Evolutionary conservation across 2,329 filamentous ascomycete genomes (phyloP), one percentile per base, ranked within the genome.

Genomic region (Phyllachora maydis): DNA sequence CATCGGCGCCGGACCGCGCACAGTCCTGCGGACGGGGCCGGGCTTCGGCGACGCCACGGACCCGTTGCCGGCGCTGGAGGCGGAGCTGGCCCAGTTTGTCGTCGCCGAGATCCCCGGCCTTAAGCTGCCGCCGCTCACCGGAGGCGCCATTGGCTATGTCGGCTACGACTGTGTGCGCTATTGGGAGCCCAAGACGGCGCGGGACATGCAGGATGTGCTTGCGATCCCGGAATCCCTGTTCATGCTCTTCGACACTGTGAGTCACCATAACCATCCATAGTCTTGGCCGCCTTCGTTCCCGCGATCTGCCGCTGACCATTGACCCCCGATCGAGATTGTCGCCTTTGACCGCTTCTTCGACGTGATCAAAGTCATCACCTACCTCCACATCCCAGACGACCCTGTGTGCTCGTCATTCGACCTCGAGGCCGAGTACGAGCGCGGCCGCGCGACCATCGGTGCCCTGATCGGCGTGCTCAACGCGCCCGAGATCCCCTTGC

Each of bases 161-260:
- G 83, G 83, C 25, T 98, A 98, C 43, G 88, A 98, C 45, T 98
- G 88, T 47, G 79, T 98, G 38, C 72, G 74, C 41, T 95, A 95
- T 51, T 98, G 98, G 37, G 88, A 98, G 57, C 88, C 88, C 30
- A 90, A 83, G 60, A 95, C 88, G n/a, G 72, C 71, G 14, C 66
- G 82, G 23, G 68, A 79, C 3, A 68, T 93, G 57, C 74, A 88
- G 48, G 88, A 98, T 48, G 64, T 90, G 15, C 61, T 95, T 12
- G 55, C 74, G 29, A 78, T 95, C 19, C 88, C 88, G 1, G 88
- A 98, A 57, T 83, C 79, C 28, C 57, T 95, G 15, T 95, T 98
- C 46, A 95, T 95, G 79, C 61, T 98, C 9, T 95, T 81, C 47
- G 78, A 95, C 45, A 93, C 85, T n/a, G n/a, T n/a, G n/a, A n/a